These are phyloP conservation scores for Pseudovirgaria hyperparasitica DNA, from an alignment of 2,329 filamentous ascomycete species.

Conservation along the genomic window DNA sequence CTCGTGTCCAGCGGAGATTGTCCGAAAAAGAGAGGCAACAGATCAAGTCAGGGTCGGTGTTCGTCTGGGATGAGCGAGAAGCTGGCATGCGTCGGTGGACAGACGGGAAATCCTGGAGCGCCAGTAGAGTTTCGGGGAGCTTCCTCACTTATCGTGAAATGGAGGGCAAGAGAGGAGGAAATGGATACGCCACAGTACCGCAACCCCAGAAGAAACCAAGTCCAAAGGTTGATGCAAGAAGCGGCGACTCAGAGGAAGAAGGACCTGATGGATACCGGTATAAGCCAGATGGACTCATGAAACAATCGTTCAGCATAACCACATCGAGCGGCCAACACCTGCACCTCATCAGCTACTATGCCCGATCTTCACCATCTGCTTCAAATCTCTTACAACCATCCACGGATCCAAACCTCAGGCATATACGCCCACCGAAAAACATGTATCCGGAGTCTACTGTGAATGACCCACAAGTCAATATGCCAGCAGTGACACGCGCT, in stretches of 20 bases:
- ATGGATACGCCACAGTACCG: conserved; percentile 46
- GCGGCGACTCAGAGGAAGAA: conserved; percentile 72
- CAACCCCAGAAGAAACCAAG: conserved; percentile 33
- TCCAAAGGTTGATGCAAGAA: conserved; percentile 71
- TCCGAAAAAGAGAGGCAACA: conserved; percentile 96
- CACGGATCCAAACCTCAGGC: conserved; percentile 63
- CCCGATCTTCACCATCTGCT: conserved; percentile 60
- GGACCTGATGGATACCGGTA: conserved; percentile 32
- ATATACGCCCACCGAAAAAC: conserved; percentile 79
- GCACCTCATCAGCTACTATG: conserved; percentile 95
- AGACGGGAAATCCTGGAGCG: conserved; percentile 97
- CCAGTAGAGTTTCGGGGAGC: conserved; percentile 90
- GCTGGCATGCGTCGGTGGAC: conserved; percentile 98
- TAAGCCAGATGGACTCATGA: conserved; percentile 96
- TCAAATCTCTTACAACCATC: conserved; percentile 70
- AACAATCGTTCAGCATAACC: conserved; percentile 98
- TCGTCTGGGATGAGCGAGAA: conserved; percentile 99
- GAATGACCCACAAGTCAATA: conserved; percentile 67
- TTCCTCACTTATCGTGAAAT: conserved; percentile 97
- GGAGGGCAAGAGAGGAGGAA: conserved; percentile 90
- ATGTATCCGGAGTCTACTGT: conserved; percentile 96
- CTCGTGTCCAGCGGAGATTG: conserved; percentile 79
- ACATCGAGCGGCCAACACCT: conserved; percentile 82
- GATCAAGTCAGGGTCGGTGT: conserved; percentile 92
- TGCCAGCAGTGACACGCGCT: conserved; percentile 67